Percentiles rank a stretch among this genome's conserved stretches.
These are phyloP conservation scores for Penicillium brevicompactum DNA, from an alignment of 2,329 filamentous ascomycete genomes.

Conservation along the genomic window DNA sequence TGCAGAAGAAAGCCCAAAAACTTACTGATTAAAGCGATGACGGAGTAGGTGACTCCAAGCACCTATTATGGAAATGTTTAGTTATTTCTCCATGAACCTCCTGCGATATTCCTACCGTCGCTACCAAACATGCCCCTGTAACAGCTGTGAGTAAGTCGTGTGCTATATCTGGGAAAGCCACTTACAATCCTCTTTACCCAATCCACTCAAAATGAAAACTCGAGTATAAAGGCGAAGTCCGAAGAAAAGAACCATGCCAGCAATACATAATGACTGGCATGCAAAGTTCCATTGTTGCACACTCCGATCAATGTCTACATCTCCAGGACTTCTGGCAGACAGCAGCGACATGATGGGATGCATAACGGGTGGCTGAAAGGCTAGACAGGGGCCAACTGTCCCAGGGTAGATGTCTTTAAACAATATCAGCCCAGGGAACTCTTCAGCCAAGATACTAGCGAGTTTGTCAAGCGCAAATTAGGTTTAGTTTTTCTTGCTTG, in stretches of 20 bases:
- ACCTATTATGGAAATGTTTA: slow-evolving; percentile 9
- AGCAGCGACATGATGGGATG: background rate
- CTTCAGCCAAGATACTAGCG: background rate
- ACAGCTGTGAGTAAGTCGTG: background rate
- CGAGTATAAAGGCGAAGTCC: slow-evolving; percentile 27
- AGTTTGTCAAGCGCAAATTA: background rate
- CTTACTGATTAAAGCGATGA: slow-evolving; percentile 28
- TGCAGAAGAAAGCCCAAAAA: background rate
- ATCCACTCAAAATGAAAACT: slow-evolving; percentile 24
- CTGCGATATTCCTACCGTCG: slow-evolving; percentile 6
- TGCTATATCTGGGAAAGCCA: background rate
- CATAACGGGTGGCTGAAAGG: background rate
- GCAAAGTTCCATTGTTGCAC: slow-evolving; percentile 30
- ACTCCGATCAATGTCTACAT: slow-evolving; percentile 15
- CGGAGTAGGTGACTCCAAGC: slow-evolving; percentile 26
- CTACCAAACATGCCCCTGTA: slow-evolving; percentile 21
- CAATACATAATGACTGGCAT: slow-evolving; percentile 31
- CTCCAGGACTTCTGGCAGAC: slow-evolving; percentile 8
- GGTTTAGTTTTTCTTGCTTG: background rate
- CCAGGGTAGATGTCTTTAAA: background rate
- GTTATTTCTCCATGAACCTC: background rate
- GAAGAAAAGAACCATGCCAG: slow-evolving; percentile 29
- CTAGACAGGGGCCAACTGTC: background rate
- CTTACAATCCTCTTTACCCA: slow-evolving; percentile 31
- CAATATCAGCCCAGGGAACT: background rate